phyloP scores from a whole-genome alignment of 495 filamentous ascomycete genomes.

The Chlorociboria aeruginascens region DNA sequence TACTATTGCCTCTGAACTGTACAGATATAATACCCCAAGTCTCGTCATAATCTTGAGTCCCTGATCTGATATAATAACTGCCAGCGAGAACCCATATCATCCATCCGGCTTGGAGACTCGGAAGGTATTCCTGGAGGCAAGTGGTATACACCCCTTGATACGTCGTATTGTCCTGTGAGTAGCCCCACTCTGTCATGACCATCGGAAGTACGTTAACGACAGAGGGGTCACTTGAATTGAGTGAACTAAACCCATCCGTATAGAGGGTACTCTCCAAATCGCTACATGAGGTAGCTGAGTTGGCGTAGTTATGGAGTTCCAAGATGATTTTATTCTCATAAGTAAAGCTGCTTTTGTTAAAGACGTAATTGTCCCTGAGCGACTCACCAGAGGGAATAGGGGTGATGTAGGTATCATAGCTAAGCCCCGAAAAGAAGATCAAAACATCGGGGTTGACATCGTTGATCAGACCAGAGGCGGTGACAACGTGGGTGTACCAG shows the following conservation, averaged over 20 bases:
- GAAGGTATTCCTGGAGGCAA: constrained; percentile 13
- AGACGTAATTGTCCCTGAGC: constrained; percentile 16
- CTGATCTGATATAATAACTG: constrained; percentile 33
- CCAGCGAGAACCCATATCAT: constrained; percentile 31
- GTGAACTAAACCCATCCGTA: constrained; percentile 25
- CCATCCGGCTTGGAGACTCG: constrained; percentile 21
- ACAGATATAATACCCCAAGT: constrained; percentile 27
- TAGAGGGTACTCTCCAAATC: constrained; percentile 21
- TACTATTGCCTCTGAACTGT: constrained; percentile 17
- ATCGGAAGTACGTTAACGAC: constrained; percentile 24
- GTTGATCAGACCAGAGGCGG: constrained; percentile 39
- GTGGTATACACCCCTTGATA: constrained; percentile 22
- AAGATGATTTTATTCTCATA: constrained; percentile 31
- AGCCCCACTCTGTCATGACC: constrained; percentile 31
- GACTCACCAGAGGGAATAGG: constrained; percentile 26
- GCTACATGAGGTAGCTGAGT: constrained; percentile 21
- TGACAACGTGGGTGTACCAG: constrained; percentile 43
- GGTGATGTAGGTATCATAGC: constrained; percentile 42
- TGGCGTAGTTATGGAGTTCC: constrained; percentile 34
- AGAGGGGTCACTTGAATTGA: constrained; percentile 18
- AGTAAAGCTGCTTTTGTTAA: constrained; percentile 22
- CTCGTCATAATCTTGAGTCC: constrained; percentile 31
- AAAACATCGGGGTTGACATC: constrained; percentile 40
- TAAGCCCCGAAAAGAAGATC: constrained; percentile 50
- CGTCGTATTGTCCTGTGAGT: constrained; percentile 1